Evolutionary conservation across 305 asterid genomes (phyloP), one percentile per base, ranked within the genome.

Genomic region (Solanum chacoense): DNA sequence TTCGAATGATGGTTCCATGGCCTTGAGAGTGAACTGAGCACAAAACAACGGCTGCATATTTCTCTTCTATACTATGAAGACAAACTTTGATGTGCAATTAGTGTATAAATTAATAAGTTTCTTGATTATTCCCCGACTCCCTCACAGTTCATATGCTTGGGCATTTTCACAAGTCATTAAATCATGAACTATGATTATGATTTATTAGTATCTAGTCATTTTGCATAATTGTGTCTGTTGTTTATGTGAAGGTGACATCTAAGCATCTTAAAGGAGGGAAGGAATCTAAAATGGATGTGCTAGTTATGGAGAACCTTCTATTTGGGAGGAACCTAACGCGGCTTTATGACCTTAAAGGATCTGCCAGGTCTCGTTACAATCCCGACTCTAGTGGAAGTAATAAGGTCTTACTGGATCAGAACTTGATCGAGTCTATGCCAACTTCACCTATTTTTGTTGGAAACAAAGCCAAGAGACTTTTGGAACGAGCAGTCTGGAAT

Each of bases 401-500:
- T 88, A 94, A 94, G 91, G 98, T 95, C 84, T 89, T 95, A 86
- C 92, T 95, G 92, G 98, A 95, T 85, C 96, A 95, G 92, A 95
- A 95, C 91, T 92, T 94, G 92, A 93, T 95, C 37, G 98, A 95
- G 92, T 94, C 96, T 72, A 95, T 95, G 98, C 98, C 97, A 86
- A 95, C 97, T 75, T 93, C 95, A 88, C 98, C 98, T 8, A 94
- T 95, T 31, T 95, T 95, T 89, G 96, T 95, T 42, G 97, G 97
- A 80, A 92, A 93, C 89, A 94, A 94, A 91, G 97, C 97, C 90
- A 94, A 95, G 90, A 89, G 95, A 90, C 88, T 93, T 40, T 86
- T 95, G 75, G 97, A 94, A 91, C 90, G 98, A 92, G 98, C 98
- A 65, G 95, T 95, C 84, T 95, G 98, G 98, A 95, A 94, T 71